Conservation (phyloP, 2,329 filamentous ascomycete genomes). For the Magnaporthiopsis rhizophila region DNA sequence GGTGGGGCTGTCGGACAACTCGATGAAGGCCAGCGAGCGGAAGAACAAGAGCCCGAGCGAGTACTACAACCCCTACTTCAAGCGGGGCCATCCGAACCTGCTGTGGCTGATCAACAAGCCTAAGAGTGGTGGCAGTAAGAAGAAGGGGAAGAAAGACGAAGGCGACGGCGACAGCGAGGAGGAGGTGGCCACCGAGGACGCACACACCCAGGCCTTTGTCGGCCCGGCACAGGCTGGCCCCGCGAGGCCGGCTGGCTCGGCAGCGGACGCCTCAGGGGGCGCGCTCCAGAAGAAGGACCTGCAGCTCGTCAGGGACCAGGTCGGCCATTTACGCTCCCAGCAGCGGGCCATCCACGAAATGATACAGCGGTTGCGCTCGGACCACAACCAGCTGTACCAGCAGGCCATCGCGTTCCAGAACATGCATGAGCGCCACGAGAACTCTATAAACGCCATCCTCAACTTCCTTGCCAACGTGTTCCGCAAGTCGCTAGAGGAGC, state of each 20-base stretch:
- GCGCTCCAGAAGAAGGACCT: slow-evolving; percentile 64
- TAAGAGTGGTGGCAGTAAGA: slow-evolving; percentile 58
- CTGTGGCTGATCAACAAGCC: slow-evolving; percentile 96
- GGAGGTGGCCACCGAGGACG: slow-evolving; percentile 50
- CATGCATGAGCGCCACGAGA: slow-evolving; percentile 93
- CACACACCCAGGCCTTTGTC: slow-evolving; percentile 17
- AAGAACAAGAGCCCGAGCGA: slow-evolving; percentile 98
- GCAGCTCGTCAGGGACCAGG: slow-evolving; percentile 66
- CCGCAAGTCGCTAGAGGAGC: slow-evolving; percentile 82
- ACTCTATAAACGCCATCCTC: slow-evolving; percentile 97
- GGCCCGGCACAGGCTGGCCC: slow-evolving; percentile 13
- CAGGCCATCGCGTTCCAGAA: slow-evolving; percentile 85
- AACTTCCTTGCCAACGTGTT: slow-evolving; percentile 97
- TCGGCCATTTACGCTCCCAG: slow-evolving; percentile 75
- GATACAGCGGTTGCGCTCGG: slow-evolving; percentile 70
- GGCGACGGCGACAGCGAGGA: slow-evolving; percentile 67
- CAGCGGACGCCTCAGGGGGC: slow-evolving; percentile 22
- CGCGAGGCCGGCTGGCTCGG: slow-evolving; percentile 14
- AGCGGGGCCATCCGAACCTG: slow-evolving; percentile 82
- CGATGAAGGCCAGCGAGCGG: slow-evolving; percentile 92
- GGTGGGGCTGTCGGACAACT: slow-evolving; percentile 88
- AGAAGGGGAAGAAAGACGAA: slow-evolving; percentile 54
- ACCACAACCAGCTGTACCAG: slow-evolving; percentile 81
- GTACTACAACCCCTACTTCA: slow-evolving; percentile 96
- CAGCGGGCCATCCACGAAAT: slow-evolving; percentile 80